Base-by-base conservation (phyloP, 2,329 filamentous ascomycete species). In the Arthrobotrys sphaeroides region DNA sequence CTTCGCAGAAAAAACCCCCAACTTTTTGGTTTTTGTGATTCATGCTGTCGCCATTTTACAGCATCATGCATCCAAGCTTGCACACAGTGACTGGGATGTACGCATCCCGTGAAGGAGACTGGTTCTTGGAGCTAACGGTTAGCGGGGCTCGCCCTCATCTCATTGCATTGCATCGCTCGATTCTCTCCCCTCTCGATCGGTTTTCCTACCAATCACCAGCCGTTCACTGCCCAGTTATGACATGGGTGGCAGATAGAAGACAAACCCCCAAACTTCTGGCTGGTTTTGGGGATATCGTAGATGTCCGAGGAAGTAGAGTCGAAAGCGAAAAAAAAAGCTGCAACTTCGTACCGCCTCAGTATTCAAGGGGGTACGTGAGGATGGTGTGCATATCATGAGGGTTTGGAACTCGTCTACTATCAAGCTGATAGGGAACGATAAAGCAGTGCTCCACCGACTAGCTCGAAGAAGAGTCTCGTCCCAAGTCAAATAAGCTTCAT, bases 111-210 rank as follows among this genome's bases (percentile, higher is more conserved):
- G 47, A 53, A 36, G 20, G 18, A 40, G 36, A 13, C 24, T 42
- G 18, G n/a, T 24, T 66, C 22, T 40, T 45, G 42, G 38, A 45
- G 18, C 36, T 62, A 51, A 61, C 72, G 72, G 72, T 53, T 69
- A 69, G 72, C 62, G 70, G 69, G 66, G 66, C 38, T 42, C 33
- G 5, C 13, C 22, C 45, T 43, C 55, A 51, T 62, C 62, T 55
- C 72, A 75, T 75, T 66, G 60, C 70, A 60, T 74, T 68, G 55
- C 64, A 67, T 57, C 53, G 38, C 22, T 59, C 70, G 31, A 65
- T 53, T 64, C 22, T 43, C 26, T 26, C 36, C 43, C 28, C 26
- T 33, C 31, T 67, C 36, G 53, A 74, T 61, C 43, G 60, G 26
- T 22, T 67, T 53, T 49, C 55, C 64, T 65, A 24, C 72, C 72